Conservation (phyloP, 495 filamentous ascomycete genomes). For the Entonaema liquescens region DNA sequence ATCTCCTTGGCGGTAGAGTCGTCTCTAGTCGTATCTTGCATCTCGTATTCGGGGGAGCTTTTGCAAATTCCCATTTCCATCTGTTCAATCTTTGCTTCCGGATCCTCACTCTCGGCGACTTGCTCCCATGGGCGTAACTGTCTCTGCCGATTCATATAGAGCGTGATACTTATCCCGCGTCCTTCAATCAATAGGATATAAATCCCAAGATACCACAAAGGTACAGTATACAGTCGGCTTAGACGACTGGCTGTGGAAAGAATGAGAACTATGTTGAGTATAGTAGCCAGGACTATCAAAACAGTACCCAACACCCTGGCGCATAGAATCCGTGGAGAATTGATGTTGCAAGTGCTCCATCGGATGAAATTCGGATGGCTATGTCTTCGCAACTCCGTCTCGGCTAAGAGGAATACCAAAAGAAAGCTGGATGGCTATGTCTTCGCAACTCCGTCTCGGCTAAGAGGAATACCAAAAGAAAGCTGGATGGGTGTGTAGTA, state of each 20-base stretch:
- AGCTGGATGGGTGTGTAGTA: slow-evolving; percentile 76
- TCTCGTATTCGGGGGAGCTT: slow-evolving; percentile 26
- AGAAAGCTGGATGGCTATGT: slow-evolving; percentile 72
- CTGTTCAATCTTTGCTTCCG: slow-evolving; percentile 6
- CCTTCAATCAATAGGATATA: slow-evolving; percentile 68
- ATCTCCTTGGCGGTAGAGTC: slow-evolving; percentile 53
- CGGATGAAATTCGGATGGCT: slow-evolving; percentile 74
- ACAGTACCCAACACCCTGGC: slow-evolving; percentile 62
- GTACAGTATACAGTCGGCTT: slow-evolving; percentile 63
- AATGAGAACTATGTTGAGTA: slow-evolving; percentile 63
- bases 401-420: slow-evolving; percentile 61
- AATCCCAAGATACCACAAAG: slow-evolving; percentile 68
- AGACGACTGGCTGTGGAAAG: slow-evolving; percentile 61
- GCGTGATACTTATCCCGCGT: slow-evolving; percentile 65
- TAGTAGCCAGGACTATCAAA: slow-evolving; percentile 59
- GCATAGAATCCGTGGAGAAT: slow-evolving; percentile 65
- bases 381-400: slow-evolving; percentile 66
- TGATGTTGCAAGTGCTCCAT: slow-evolving; percentile 73
- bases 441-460: slow-evolving; percentile 68
- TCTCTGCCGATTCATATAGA: slow-evolving; percentile 65
- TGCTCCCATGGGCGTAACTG: slow-evolving; percentile 75
- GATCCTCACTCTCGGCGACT: slow-evolving; percentile 23
- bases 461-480: slow-evolving; percentile 60
- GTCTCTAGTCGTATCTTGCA: slow-evolving; percentile 8
- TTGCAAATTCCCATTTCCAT: slow-evolving; percentile 11